Base-by-base conservation (phyloP, 1,139 yeast genomes). In the Yamadazyma taylorii region DNA sequence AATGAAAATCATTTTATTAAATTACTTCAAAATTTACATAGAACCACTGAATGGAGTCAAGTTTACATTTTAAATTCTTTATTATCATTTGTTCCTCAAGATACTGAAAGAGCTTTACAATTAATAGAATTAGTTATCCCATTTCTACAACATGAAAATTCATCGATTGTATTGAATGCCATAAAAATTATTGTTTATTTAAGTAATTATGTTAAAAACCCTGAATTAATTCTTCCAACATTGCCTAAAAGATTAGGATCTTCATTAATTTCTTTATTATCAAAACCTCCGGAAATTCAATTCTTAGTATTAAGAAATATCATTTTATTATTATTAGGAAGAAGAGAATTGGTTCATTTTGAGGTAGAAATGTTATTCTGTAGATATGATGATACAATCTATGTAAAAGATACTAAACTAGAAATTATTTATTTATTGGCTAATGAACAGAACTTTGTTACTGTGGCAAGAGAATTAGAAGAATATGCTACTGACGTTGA, bases 401-500 rank as follows among this genome's bases (percentile, higher is more conserved):
- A 85, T 56, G 83, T 92, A 53, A 88, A 89, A 58, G 94, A 89
- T 50, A 86, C 97, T 8, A 90, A 92, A 53, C 68, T 92, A 32
- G 97, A 90, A 54, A 85, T 92, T 39, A 79, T 90, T 21, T 88
- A 85, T 52, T 64, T 88, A 24, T 63, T 90, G 33, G 95, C 97
- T 1, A 75, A 78, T 47, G 82, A 79, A 39, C 47, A 57, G 2
- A 88, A 85, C 46, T 72, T 85, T 32, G 67, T 65, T 10, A 65
- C 72, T 17, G 92, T 90, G 1, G 62, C 89, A 33, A 66, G 79
- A 17, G 97, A 90, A 54, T 62, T 90, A 32, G 85, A 82, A 47
- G 95, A 86, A 51, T 88, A 89, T 56, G 94, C 95, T 4, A 78
- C 90, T 0, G 95, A 87, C 49, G 83, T 87, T 23, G 96, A 88